Base-by-base conservation (phyloP, 306 rosid species). In the Ammopiptanthus mongolicus region DNA sequence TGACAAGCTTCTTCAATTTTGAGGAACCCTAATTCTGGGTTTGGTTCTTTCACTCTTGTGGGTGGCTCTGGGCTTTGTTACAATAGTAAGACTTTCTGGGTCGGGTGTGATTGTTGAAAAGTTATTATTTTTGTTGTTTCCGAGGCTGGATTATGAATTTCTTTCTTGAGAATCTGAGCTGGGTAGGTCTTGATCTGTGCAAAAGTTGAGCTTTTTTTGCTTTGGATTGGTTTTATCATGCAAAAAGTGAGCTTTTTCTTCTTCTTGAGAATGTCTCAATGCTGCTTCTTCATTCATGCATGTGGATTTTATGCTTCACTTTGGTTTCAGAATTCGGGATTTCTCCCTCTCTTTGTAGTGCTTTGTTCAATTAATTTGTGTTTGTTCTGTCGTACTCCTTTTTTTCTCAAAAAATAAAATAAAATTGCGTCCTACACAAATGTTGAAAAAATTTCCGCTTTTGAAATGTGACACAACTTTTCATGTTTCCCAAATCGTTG, bases 271-370 rank as follows among this genome's bases (percentile, higher is more conserved):
- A 48, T 71, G 74, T 23, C 25, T 59, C 42, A 63, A 53, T 71
- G 75, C 31, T 65, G 67, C 9, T 69, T 77, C 7, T 67, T 11
- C 44, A 63, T 71, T 58, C 77, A 74, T 85, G 91, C 90, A 87
- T 87, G 87, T 70, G 36, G 76, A 58, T 60, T 78, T 53, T 69
- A 23, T 65, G 57, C 53, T 65, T 37, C 76, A 22, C 31, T 31
- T 68, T 51, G 13, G 75, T 41, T 29, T 19, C 13, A 53, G 57
- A 58, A 62, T 69, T 82, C 15, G 0, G 39, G 56, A 17, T 66
- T 48, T 61, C 29, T 17, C 34, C 4, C 33, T 78, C 9, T 62
- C 51, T 63, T 29, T 76, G 13, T 14, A 59, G 39, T 52, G 79
- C 15, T 59, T 70, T 57, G 14, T 2, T 22, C 37, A 31, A 76